A percentile compares a stretch with the other conserved stretches of the same genome.
Evolutionary conservation across 148 eudicot species (phyloP).

Genomic region (Heliosperma pusillum): DNA sequence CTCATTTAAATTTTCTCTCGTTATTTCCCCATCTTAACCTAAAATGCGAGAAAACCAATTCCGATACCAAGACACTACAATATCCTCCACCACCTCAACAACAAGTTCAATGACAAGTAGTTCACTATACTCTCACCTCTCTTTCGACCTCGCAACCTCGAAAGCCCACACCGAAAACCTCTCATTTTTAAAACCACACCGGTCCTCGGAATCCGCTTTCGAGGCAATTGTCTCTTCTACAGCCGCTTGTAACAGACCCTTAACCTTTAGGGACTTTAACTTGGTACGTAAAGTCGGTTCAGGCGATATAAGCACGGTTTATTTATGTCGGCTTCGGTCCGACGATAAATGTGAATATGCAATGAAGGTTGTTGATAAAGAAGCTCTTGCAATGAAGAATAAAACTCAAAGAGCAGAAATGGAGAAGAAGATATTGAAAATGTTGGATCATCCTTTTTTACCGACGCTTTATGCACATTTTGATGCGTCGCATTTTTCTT

Average conservation of each 20-base stretch:
- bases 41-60: not conserved
- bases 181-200: constrained; percentile 58
- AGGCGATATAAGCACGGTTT: constrained; percentile 87
- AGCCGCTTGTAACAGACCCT: constrained; percentile 21
- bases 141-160: constrained; percentile 33
- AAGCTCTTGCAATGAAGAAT: constrained; percentile 47
- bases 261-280: constrained; percentile 50
- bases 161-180: constrained; percentile 33
- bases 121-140: constrained; percentile 39
- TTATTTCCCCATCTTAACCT: not conserved
- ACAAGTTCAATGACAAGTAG: constrained; percentile 9
- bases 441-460: constrained; percentile 78
- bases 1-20: not conserved
- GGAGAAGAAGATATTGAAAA: constrained; percentile 55
- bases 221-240: constrained; percentile 47
- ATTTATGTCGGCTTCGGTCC: constrained; percentile 48
- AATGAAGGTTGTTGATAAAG: constrained; percentile 80
- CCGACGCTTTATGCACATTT: constrained; percentile 74
- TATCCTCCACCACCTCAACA: not conserved
- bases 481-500: constrained; percentile 65
- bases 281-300: constrained; percentile 63
- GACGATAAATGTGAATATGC: constrained; percentile 43
- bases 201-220: constrained; percentile 77
- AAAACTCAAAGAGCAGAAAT: constrained; percentile 64
- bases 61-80: not conserved